Evolutionary conservation across 2,329 filamentous ascomycete species (phyloP), one percentile per base, ranked within the genome.

Genomic region (Epichloe festucae): DNA sequence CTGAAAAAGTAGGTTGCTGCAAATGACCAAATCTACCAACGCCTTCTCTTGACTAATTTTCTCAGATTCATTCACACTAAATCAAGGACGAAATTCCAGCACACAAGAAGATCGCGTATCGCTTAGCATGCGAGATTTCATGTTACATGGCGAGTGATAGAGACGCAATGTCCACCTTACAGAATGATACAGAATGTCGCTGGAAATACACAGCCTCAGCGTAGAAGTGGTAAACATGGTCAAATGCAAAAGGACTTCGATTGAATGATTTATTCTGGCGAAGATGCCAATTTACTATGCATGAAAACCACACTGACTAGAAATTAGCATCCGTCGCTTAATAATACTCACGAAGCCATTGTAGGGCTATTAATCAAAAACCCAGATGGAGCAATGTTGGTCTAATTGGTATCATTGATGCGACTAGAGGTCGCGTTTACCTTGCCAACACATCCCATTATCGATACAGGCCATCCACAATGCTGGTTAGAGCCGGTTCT

Each of bases 1-100:
- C 89, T 11, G 79, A 84, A 57, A 75, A 77, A 64, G 84, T 89
- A 66, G 7, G 56, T 49, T 31, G 2, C 19, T 31, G 2, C 19
- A 44, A 12, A 21, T 17, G 2, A n/a, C 8, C 45, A 19, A 14
- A 43, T 31, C 14, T n/a, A 8, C 31, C n/a, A 39, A 11, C 27
- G 40, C 5, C 34, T 7, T 31, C 38, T 39, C n/a, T 39, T 34
- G 36, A 34, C 49, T 46, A 23, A 50, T n/a, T 21, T 5, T 10
- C 6, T 15, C 14, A 50, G 49, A 44, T 31, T 23, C 42, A 50
- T 40, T 17, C 3, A 15, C 38, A 50, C 43, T 50, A 12, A 35
- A 4, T 12, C 6, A 8, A 46, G 8, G 12, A 19, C 11, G 17
- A 40, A 27, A 3, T 31, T 21, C 5, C 14, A 19, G 7, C 27